A percentile compares a stretch with the other conserved stretches of the same genome.
Evolutionary conservation across 306 rosid species (phyloP).

Genomic region (Rosa multiflora): DNA sequence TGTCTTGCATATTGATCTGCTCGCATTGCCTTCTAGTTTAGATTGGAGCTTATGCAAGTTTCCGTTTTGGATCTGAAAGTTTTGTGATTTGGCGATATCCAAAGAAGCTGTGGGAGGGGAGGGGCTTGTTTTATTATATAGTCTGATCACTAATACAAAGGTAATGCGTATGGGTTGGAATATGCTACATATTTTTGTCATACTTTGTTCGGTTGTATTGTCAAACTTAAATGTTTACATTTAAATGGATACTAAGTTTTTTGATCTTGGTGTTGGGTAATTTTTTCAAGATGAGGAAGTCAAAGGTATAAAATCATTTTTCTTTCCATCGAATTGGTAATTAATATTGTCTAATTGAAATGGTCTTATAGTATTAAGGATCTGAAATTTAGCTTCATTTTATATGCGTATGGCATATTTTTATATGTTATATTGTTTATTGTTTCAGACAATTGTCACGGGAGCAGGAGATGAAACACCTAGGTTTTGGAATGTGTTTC

Average conservation of each 20-base stretch:
- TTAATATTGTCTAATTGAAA: neutral
- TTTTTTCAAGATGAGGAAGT: conserved; percentile 51
- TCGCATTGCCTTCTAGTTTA: neutral
- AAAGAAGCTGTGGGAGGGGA: neutral
- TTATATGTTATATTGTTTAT: no score
- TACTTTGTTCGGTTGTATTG: neutral
- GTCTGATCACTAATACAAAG: neutral
- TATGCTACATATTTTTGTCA: neutral
- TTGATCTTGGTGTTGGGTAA: neutral
- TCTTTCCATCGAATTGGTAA: neutral
- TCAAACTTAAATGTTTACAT: neutral
- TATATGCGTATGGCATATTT: no score
- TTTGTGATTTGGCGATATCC: neutral
- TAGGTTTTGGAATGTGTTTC: no score
- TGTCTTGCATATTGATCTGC: neutral
- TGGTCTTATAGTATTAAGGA: neutral
- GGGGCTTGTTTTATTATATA: neutral
- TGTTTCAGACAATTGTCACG: no score
- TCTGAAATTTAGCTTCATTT: no score
- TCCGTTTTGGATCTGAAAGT: neutral
- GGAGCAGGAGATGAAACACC: no score
- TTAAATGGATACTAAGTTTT: neutral
- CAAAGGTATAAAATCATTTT: conserved; percentile 34
- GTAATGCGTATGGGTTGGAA: neutral
- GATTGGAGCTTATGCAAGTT: neutral